Evolutionary conservation across 495 filamentous ascomycete species (phyloP).

Genomic region (Penicillium manginii): DNA sequence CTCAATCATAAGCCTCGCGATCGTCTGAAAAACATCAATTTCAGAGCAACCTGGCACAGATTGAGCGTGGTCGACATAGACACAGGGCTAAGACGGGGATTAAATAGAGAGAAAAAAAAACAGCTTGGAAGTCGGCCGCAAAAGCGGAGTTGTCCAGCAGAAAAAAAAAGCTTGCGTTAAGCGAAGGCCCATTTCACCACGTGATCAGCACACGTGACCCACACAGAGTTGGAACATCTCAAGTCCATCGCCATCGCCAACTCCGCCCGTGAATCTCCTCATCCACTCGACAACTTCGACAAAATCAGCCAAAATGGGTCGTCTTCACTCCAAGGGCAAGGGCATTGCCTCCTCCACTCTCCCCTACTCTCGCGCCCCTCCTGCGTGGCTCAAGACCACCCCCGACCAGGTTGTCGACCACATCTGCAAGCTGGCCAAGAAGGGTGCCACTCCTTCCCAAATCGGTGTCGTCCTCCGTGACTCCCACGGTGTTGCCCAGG

Average conservation of each 20-base stretch:
- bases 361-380: slow-evolving; percentile 91
- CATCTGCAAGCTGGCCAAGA: slow-evolving; percentile 98
- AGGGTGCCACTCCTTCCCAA: slow-evolving; percentile 95
- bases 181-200: slow-evolving; percentile 15
- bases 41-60: background rate
- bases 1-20: background rate
- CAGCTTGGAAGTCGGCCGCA: background rate
- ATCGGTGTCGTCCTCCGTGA: slow-evolving; percentile 98
- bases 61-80: too few species aligned
- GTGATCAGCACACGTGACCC: slow-evolving; percentile 31
- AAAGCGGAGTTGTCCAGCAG: slow-evolving; percentile 8
- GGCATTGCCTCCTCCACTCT: slow-evolving; percentile 93
- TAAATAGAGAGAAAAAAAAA: background rate
- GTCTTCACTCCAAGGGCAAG: slow-evolving; percentile 99
- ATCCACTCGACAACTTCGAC: slow-evolving; percentile 41
- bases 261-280: slow-evolving; percentile 23
- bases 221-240: slow-evolving; percentile 21
- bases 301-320: slow-evolving; percentile 72
- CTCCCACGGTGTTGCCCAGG: slow-evolving; percentile 94
- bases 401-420: slow-evolving; percentile 92
- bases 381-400: slow-evolving; percentile 92
- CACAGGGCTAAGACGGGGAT: too few species aligned
- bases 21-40: slow-evolving; percentile 12
- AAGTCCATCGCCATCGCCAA: slow-evolving; percentile 13
- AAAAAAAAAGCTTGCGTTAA: slow-evolving; percentile 16